Conservation (phyloP, 257 asterid genomes). For the Catharanthus roseus region DNA sequence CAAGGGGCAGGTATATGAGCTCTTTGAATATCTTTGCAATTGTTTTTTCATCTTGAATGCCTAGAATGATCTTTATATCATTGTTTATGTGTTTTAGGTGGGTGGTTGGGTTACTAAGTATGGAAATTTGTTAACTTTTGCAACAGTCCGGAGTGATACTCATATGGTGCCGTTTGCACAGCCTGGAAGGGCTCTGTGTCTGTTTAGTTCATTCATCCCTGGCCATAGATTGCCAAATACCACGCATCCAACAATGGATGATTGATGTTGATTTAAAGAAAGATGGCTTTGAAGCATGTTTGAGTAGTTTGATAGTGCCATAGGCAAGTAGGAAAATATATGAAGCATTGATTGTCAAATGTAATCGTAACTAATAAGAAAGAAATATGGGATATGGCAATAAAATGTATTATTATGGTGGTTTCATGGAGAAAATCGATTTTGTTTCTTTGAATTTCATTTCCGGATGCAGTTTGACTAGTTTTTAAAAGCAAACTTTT, state of each 20-base stretch:
- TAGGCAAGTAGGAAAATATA: neutral
- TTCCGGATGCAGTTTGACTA: no score
- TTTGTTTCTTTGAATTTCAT: neutral
- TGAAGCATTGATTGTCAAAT: neutral
- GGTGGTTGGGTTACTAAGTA: constrained; percentile 97
- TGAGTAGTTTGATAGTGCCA: neutral
- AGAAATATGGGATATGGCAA: neutral
- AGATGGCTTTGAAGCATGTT: constrained; percentile 1
- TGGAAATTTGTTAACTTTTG: constrained; percentile 73
- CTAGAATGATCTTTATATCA: neutral
- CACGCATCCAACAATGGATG: constrained; percentile 47
- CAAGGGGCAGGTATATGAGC: constrained; percentile 82
- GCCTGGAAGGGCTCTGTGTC: constrained; percentile 88
- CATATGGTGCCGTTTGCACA: constrained; percentile 97
- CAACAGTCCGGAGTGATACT: constrained; percentile 94
- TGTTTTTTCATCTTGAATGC: neutral
- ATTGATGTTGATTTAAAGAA: constrained; percentile 4
- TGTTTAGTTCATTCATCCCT: constrained; percentile 61
- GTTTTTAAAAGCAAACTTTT: no score
- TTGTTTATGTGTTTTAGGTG: constrained; percentile 38
- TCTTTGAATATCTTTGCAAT: neutral
- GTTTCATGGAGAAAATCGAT: neutral
- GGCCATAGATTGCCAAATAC: constrained; percentile 69
- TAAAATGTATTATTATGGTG: neutral
- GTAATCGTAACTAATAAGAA: constrained; percentile 2